Evolutionary conservation across 192 early-diverging fungal species (phyloP), one percentile per base, ranked within the genome.

Genomic region (Dimargaris verticillata): DNA sequence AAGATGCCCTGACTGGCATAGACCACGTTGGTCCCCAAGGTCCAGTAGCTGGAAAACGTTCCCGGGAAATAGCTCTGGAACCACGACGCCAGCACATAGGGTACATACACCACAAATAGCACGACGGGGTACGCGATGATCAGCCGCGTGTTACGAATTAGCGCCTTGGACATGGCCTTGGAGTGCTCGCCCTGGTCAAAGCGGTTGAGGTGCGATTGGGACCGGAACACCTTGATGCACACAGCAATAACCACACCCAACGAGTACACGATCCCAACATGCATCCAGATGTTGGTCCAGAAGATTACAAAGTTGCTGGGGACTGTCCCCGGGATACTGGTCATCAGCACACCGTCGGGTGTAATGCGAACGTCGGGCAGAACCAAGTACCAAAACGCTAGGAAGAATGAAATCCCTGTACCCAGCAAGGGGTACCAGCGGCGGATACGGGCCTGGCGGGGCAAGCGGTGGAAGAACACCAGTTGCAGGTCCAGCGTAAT

Each of bases 401-500:
- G 0, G 26, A 55, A 55, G 18, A 28, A 17, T 5, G 53, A 20
- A 17, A 55, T 55, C 10, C 13, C 53, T 12, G 53, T 55, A 3
- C 53, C 53, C 10, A 55, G 12, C 26, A 55, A 11, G 12, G 53
- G 53, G 26, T 55, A 55, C 53, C 53, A 55, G 53, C 53, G 53
- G 33, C 53, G 53, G 26, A 55, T 55, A 7, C 53, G 53, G 1
- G 53, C 53, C 53, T 55, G 53, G 18, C 53, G 53, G 1, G 53
- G 53, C 18, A 55, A 33, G 15, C 53, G 53, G 53, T 55, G 53
- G 53, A 55, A 55, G 33, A 55, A 55, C 1, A 55, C 53, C 53
- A 55, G 53, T 26, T 55, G 53, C 26, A 55, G 33, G 26, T 55
- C 53, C 26, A 55, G 33, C 4, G 53, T 55, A 33, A 55, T 55